A percentile compares a stretch with the other conserved stretches of the same genome.
These are phyloP conservation scores for Hamamelis virginiana DNA, from an alignment of 164 flowering plant species.

Conservation along the genomic window DNA sequence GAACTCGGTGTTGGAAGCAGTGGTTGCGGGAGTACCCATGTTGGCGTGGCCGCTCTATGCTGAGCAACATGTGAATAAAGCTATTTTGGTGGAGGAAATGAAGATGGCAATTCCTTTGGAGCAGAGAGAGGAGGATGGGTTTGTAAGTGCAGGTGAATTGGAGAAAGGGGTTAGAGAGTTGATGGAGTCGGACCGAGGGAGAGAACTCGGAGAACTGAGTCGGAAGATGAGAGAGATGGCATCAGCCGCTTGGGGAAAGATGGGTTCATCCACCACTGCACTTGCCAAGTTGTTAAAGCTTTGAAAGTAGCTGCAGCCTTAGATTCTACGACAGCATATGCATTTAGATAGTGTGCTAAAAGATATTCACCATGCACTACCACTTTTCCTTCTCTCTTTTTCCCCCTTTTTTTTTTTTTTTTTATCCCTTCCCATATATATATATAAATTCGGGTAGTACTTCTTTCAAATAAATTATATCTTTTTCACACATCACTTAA, in stretches of 20 bases:
- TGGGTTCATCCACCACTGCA: conserved; percentile 18
- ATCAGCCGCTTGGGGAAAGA: conserved; percentile 10
- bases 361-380: too few species aligned
- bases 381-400: too few species aligned
- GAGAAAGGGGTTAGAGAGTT: conserved; percentile 21
- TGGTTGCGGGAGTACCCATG: conserved; percentile 28
- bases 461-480: too few species aligned
- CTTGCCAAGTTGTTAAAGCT: conserved; percentile 12
- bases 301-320: background rate
- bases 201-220: background rate
- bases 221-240: conserved; percentile 6
- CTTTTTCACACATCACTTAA: too few species aligned
- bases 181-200: conserved; percentile 22
- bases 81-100: conserved; percentile 17
- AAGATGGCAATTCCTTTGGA: conserved; percentile 18
- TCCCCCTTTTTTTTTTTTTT: too few species aligned
- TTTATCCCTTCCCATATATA: too few species aligned
- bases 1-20: conserved; percentile 27
- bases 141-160: conserved; percentile 19
- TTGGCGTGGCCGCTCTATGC: conserved; percentile 32
- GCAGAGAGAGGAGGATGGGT: conserved; percentile 13
- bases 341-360: too few species aligned
- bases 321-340: too few species aligned
- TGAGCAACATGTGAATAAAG: conserved; percentile 29
- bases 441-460: too few species aligned